Conservation (phyloP, 2,329 filamentous ascomycete species). For the Paraphaeosphaeria sporulosa region DNA sequence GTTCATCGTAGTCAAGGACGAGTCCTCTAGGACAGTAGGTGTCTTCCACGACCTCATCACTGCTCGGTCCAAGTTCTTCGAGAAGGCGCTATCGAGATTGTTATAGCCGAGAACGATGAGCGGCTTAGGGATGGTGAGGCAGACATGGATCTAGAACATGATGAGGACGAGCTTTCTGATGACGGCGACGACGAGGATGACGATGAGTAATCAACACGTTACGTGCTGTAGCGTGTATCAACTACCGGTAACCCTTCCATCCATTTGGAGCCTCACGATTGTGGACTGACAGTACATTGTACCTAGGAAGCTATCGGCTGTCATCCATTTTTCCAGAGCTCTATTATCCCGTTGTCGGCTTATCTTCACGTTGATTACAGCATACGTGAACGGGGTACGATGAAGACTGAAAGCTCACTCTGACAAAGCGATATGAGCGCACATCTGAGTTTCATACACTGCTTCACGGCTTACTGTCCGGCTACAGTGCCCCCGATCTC, state of each 20-base stretch:
- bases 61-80: conserved; percentile 15
- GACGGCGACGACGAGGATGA: not conserved
- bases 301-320: not conserved
- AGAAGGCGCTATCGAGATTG: conserved; percentile 1
- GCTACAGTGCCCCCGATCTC: too few relatives aligned
- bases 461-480: too few relatives aligned
- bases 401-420: too few relatives aligned
- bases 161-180: not conserved
- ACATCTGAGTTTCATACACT: too few relatives aligned
- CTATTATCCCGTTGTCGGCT: not conserved
- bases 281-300: too few relatives aligned
- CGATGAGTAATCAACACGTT: not conserved
- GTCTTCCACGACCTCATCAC: conserved; percentile 6
- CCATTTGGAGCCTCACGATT: too few relatives aligned
- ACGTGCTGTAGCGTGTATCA: too few relatives aligned
- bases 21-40: not conserved
- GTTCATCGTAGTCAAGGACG: not conserved
- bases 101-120: not conserved
- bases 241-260: too few relatives aligned
- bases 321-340: not conserved
- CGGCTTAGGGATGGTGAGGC: not conserved
- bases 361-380: too few relatives aligned
- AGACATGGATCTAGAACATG: too few relatives aligned
- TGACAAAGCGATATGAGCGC: too few relatives aligned
- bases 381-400: too few relatives aligned